Base-by-base conservation (phyloP, 192 early-diverging fungal species). In the Coemansia sp. region DNA sequence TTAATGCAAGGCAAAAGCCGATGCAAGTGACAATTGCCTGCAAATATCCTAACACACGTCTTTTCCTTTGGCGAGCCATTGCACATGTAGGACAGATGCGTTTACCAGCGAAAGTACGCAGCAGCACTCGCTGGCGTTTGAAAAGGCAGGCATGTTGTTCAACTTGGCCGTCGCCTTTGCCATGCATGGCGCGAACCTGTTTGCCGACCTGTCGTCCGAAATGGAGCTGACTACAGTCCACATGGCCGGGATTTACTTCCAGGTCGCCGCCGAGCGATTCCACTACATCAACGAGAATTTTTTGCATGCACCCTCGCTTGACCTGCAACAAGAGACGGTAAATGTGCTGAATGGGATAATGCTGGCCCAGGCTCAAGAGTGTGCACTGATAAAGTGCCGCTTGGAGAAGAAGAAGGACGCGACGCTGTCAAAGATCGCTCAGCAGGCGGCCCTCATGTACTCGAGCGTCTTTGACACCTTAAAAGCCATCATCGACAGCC, bases 231-330 rank as follows among this genome's bases (percentile, higher is more conserved):
- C 67, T 8, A 91, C 91, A 1, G 84, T 93, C 38, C 95, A 94
- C 77, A 84, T 87, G 51, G 91, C 94, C 1, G 94, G 90, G 66
- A 91, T 95, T 73, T 95, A 93, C 77, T 92, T 97, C 62, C 96
- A 97, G 72, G 91, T 91, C 5, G 89, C 95, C 1, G 97, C 97
- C n/a, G 94, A 93, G 24, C 89, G 95, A 56, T 96, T 95, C 81
- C 83, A 89, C 41, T 98, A 92, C 75, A 98, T 99, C 83, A 97
- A 93, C 79, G 95, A 99, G 67, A 99, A 96, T 80, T 99, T 99
- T 77, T 79, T 98, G 61, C 97, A 99, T 70, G 94, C 97, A 22
- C 97, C 97, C 0, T 94, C 93, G 8, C 83, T 89, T 3, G 97
- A 99, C 78, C 75, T 99, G 48, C 92, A 94, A 64, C 86, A 93